Conservation (phyloP, 73 alveolate genomes). For the Paramecium pentaurelia region DNA sequence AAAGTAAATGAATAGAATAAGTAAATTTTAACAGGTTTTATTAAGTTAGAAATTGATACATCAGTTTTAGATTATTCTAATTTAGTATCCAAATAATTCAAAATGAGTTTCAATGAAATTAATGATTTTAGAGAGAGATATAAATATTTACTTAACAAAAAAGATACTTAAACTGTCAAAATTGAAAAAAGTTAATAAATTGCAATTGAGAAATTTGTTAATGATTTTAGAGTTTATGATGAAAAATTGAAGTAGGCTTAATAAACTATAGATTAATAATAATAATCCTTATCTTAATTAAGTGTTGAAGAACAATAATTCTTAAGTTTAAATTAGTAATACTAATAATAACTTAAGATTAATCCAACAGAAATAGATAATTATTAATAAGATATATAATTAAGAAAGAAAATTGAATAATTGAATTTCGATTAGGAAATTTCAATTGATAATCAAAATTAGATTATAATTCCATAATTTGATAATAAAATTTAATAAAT, state of each 20-base stretch:
- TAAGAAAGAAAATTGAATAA: not conserved
- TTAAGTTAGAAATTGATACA: conserved; percentile 15
- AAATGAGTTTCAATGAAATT: not conserved
- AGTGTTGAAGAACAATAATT: not conserved
- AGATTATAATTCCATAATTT: not conserved
- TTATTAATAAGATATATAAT: not conserved
- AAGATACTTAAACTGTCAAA: not conserved
- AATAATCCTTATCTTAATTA: not conserved
- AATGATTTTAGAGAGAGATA: conserved; percentile 13
- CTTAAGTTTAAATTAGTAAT: not conserved
- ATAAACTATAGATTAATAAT: not conserved
- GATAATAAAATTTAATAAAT: not conserved
- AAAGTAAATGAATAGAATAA: not conserved
- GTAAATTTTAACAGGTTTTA: not conserved
- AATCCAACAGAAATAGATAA: not conserved
- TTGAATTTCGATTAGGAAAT: not conserved
- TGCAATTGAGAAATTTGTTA: not conserved
- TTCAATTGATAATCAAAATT: not conserved
- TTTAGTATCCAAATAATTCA: not conserved
- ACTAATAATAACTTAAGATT: not conserved
- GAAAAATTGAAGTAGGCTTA: not conserved
- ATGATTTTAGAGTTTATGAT: not conserved
- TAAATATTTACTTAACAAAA: not conserved
- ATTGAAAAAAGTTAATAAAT: not conserved
- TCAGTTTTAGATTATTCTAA: not conserved